These are phyloP conservation scores for Barbarea vulgaris DNA, from an alignment of 345 rosid genomes.

Conservation along the genomic window DNA sequence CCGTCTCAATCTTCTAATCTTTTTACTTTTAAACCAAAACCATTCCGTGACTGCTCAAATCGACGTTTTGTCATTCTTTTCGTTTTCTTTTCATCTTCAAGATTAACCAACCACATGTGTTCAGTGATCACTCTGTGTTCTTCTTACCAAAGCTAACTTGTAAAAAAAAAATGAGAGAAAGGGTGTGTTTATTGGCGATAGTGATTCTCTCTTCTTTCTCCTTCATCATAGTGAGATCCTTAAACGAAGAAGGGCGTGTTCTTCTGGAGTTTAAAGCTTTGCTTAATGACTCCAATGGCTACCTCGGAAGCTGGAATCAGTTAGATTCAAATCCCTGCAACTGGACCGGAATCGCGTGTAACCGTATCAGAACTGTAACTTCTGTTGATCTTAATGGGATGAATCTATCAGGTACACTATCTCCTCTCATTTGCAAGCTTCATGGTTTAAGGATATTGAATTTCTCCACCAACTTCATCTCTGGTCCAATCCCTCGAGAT, in stretches of 20 bases:
- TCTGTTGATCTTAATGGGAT: constrained; percentile 56
- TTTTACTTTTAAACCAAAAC: constrained; percentile 14
- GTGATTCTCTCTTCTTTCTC: constrained; percentile 35
- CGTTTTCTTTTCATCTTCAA: not conserved
- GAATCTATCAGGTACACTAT: constrained; percentile 63
- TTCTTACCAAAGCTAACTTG: constrained; percentile 12
- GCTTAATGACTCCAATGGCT: constrained; percentile 51
- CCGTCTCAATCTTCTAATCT: not conserved
- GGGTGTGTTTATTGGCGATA: constrained; percentile 25
- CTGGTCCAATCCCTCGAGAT: constrained; percentile 61
- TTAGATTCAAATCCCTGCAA: constrained; percentile 62
- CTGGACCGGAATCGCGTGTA: constrained; percentile 70
- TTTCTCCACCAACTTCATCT: constrained; percentile 53
- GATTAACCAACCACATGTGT: constrained; percentile 11
- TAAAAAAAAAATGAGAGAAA: constrained; percentile 32
- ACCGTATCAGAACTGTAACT: constrained; percentile 47
- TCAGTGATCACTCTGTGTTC: constrained; percentile 13
- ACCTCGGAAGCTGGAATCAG: constrained; percentile 60
- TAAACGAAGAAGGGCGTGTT: constrained; percentile 55
- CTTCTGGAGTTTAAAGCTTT: constrained; percentile 61
- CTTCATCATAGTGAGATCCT: constrained; percentile 42
- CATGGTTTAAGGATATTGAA: constrained; percentile 48
- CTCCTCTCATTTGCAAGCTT: constrained; percentile 63
- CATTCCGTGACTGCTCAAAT: constrained; percentile 22
- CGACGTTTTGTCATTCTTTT: constrained; percentile 21